These are phyloP conservation scores for Racocetra persica DNA, from an alignment of 371 early-diverging fungal genomes.

Conservation along the genomic window DNA sequence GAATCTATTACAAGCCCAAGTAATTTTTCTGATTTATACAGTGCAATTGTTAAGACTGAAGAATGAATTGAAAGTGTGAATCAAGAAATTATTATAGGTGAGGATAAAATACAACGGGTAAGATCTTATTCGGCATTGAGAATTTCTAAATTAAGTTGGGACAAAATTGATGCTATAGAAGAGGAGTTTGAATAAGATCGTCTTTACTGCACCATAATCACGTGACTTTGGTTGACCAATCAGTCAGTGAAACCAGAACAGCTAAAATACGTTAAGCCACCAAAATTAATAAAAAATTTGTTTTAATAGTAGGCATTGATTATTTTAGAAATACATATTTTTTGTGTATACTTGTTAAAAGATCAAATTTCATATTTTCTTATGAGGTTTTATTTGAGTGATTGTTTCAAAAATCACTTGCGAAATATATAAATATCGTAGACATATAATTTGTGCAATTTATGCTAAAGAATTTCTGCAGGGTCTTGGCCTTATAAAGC, in stretches of 20 bases:
- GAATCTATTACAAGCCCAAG: neutral
- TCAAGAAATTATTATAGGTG: slow-evolving; percentile 20
- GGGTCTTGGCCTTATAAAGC: too few species aligned
- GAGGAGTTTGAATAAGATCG: neutral
- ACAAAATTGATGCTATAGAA: slow-evolving; percentile 6
- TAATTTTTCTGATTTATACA: slow-evolving; percentile 4
- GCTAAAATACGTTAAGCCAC: too few species aligned
- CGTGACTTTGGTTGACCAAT: neutral
- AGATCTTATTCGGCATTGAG: slow-evolving; percentile 18
- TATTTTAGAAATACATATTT: too few species aligned
- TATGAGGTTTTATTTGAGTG: too few species aligned
- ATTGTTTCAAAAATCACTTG: too few species aligned
- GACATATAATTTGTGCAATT: too few species aligned
- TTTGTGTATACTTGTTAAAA: too few species aligned
- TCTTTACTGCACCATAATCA: neutral
- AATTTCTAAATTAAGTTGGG: slow-evolving; percentile 8
- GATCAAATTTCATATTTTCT: too few species aligned
- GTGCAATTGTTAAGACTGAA: slow-evolving; percentile 13
- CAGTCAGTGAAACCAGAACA: neutral
- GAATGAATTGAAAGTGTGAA: neutral
- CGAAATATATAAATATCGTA: too few species aligned
- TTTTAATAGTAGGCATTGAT: too few species aligned
- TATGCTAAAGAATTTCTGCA: too few species aligned
- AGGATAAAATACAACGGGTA: slow-evolving; percentile 16
- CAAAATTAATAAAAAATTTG: too few species aligned